Conservation (phyloP, 768 basidiomycete species). For the Termitomyces sp. region DNA sequence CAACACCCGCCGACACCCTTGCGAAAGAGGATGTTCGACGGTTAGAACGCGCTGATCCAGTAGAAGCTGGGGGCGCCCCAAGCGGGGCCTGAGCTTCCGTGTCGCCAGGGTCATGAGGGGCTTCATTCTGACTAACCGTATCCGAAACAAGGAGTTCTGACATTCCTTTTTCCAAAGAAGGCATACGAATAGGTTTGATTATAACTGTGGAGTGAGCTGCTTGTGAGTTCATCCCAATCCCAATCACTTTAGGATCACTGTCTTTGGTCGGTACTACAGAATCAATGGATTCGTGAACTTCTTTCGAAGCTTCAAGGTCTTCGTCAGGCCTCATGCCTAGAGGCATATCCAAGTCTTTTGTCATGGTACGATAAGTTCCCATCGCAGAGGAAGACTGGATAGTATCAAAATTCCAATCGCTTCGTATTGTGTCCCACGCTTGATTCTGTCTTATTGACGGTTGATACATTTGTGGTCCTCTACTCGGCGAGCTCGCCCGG, state of each 20-base stretch:
- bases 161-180: constrained; percentile 32
- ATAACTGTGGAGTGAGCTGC: constrained; percentile 70
- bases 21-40: constrained; percentile 78
- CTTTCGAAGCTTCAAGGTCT: constrained; percentile 44
- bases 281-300: constrained; percentile 44
- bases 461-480: constrained; percentile 47
- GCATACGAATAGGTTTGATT: constrained; percentile 44
- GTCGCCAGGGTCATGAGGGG: constrained; percentile 29
- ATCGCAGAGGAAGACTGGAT: constrained; percentile 65
- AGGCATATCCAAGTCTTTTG: constrained; percentile 55
- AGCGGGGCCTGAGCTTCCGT: constrained; percentile 24
- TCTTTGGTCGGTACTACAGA: constrained; percentile 61
- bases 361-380: constrained; percentile 72
- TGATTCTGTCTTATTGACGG: constrained; percentile 51
- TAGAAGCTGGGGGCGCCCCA: constrained; percentile 72
- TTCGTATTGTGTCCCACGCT: constrained; percentile 80
- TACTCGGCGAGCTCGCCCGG: constrained; percentile 54
- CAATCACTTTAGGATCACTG: constrained; percentile 42
- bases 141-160: constrained; percentile 26
- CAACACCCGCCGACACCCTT: constrained; percentile 51
- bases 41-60: constrained; percentile 54
- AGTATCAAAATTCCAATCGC: constrained; percentile 96
- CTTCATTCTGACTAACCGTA: constrained; percentile 33
- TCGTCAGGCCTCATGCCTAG: constrained; percentile 55
- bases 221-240: constrained; percentile 44